Conservation (phyloP, 306 rosid species). For the Lithocarpus polystachyus region DNA sequence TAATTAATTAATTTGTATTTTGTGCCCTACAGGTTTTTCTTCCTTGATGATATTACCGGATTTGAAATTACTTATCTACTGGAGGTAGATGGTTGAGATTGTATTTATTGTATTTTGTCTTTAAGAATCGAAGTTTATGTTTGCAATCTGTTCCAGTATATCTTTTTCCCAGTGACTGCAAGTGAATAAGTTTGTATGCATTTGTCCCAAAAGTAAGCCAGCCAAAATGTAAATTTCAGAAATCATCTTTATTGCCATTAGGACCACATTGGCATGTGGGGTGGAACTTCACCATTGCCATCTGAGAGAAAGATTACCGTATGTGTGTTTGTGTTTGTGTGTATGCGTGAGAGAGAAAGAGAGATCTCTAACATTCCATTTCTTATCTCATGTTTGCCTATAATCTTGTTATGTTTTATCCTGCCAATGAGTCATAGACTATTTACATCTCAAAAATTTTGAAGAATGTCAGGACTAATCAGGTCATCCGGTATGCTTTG, state of each 20-base stretch:
- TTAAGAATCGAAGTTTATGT: neutral
- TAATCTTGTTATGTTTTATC: no score
- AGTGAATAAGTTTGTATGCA: neutral
- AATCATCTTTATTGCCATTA: neutral
- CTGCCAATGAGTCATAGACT: no score
- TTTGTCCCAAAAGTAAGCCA: neutral
- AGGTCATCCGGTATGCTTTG: no score
- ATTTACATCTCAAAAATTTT: no score
- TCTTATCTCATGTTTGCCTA: no score
- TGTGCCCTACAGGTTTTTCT: conserved; percentile 69
- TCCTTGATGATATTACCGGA: conserved; percentile 89
- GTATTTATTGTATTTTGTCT: neutral
- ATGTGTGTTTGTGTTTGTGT: no score
- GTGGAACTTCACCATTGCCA: no score
- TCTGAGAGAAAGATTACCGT: no score
- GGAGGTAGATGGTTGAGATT: conserved; percentile 44
- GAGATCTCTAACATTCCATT: no score
- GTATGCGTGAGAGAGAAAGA: no score
- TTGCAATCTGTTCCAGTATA: neutral
- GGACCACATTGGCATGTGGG: neutral
- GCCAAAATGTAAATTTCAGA: neutral
- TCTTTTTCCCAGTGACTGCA: neutral
- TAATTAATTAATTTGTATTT: neutral
- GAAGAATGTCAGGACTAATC: no score
- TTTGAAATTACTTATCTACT: conserved; percentile 76